A percentile compares a stretch with the other conserved stretches of the same genome.
phyloP scores from a whole-genome alignment of 1,139 yeast genomes.

The Starmera stellimalicola region DNA sequence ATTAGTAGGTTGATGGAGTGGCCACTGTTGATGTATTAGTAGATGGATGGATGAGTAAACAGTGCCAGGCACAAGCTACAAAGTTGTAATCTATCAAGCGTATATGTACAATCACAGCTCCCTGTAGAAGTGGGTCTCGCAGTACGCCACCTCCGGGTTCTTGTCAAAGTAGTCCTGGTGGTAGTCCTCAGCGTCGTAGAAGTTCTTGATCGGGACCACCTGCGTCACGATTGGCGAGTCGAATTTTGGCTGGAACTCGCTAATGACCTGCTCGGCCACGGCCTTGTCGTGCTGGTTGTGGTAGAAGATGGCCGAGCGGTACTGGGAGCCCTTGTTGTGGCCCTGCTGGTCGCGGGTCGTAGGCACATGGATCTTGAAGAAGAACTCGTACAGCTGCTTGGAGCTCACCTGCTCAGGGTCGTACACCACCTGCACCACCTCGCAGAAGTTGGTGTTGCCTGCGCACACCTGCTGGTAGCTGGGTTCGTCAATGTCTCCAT shows the following conservation, averaged over 20 bases:
- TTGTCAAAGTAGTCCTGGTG: conserved; percentile 75
- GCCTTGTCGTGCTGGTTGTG: conserved; percentile 38
- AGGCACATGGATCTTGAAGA: conserved; percentile 88
- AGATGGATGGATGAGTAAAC: conserved; percentile 87
- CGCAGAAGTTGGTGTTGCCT: conserved; percentile 64
- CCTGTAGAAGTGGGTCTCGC: conserved; percentile 79
- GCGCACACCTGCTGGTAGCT: conserved; percentile 68
- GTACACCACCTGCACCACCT: conserved; percentile 71
- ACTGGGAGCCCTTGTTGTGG: conserved; percentile 70
- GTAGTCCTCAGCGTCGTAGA: conserved; percentile 90
- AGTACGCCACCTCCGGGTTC: conserved; percentile 80
- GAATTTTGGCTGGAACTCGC: conserved; percentile 47
- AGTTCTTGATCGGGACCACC: conserved; percentile 57
- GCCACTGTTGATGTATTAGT: too few relatives aligned
- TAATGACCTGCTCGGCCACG: conserved; percentile 31
- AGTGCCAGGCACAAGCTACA: conserved; percentile 25
- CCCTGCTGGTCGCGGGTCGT: conserved; percentile 59
- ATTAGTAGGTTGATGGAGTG: too few relatives aligned
- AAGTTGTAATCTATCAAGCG: neutral
- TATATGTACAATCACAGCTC: conserved; percentile 15
- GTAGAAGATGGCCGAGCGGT: conserved; percentile 68
- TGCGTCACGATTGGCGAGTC: conserved; percentile 49
- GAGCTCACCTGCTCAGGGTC: conserved; percentile 57
- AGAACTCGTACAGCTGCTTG: conserved; percentile 55
- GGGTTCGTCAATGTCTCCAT: conserved; percentile 56